A percentile compares a stretch with the other conserved stretches of the same genome.
These are phyloP conservation scores for Arachis hypogaea DNA, from an alignment of 306 rosid genomes.

Conservation along the genomic window DNA sequence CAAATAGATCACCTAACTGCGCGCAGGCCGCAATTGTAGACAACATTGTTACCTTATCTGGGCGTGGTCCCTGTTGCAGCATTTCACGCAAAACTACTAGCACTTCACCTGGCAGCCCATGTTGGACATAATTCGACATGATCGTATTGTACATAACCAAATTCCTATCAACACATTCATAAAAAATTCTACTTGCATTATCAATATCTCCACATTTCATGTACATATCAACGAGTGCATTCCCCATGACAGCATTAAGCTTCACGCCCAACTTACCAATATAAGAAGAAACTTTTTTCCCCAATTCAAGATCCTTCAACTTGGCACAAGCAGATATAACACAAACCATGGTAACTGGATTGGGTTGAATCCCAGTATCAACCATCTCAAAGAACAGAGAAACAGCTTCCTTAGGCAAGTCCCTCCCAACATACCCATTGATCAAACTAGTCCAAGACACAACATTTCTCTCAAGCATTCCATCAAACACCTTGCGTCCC, in stretches of 20 bases:
- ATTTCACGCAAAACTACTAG: slow-evolving; percentile 52
- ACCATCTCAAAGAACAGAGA: slow-evolving; percentile 77
- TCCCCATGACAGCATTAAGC: slow-evolving; percentile 58
- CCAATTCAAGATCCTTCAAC: slow-evolving; percentile 70
- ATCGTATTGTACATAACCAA: slow-evolving; percentile 79
- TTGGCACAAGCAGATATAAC: slow-evolving; percentile 80
- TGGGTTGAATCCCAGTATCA: slow-evolving; percentile 54
- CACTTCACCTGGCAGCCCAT: slow-evolving; percentile 58
- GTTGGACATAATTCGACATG: slow-evolving; percentile 71
- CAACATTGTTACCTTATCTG: slow-evolving; percentile 70
- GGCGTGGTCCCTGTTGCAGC: slow-evolving; percentile 54
- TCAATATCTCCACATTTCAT: slow-evolving; percentile 72
- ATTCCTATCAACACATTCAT: slow-evolving; percentile 53
- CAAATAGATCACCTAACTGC: slow-evolving; percentile 57
- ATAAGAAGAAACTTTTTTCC: slow-evolving; percentile 50
- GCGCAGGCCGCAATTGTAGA: slow-evolving; percentile 67
- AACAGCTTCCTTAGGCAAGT: slow-evolving; percentile 56
- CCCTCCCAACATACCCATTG: slow-evolving; percentile 67
- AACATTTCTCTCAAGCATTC: slow-evolving; percentile 73
- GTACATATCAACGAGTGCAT: slow-evolving; percentile 79
- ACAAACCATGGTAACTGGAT: slow-evolving; percentile 69
- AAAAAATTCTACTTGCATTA: slow-evolving; percentile 53
- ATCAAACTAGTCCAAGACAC: slow-evolving; percentile 92
- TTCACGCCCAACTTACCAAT: slow-evolving; percentile 55
- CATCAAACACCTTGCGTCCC: slow-evolving; percentile 70